Evolutionary conservation across 805 yeast species (phyloP).

Genomic region (Kodamaea fukazawae): DNA sequence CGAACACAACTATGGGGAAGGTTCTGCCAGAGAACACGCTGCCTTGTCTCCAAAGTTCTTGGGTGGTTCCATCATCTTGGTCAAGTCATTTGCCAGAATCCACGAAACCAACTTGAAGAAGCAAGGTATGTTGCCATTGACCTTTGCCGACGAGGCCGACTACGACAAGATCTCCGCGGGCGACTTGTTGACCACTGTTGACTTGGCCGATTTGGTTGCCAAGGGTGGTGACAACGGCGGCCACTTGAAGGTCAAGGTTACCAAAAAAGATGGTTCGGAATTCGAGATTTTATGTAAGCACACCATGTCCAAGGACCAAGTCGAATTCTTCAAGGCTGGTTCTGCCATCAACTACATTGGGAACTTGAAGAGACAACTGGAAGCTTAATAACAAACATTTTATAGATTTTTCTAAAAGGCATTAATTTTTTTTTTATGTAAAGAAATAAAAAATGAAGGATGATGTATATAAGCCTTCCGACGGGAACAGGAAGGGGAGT

Average conservation of each 20-base stretch:
- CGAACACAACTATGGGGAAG: slow-evolving; percentile 99
- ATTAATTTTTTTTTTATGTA: neutral
- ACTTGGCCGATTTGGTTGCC: slow-evolving; percentile 70
- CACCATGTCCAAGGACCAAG: slow-evolving; percentile 95
- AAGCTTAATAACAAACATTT: neutral
- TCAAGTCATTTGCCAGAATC: slow-evolving; percentile 95
- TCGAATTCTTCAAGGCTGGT: slow-evolving; percentile 95
- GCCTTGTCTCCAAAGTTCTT: slow-evolving; percentile 93
- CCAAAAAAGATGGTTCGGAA: slow-evolving; percentile 67
- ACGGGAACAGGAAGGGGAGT: neutral
- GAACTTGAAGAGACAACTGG: slow-evolving; percentile 32
- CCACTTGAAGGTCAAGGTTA: slow-evolving; percentile 62
- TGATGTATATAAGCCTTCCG: neutral
- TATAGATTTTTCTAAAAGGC: neutral
- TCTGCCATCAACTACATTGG: slow-evolving; percentile 94
- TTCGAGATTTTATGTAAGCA: slow-evolving; percentile 79
- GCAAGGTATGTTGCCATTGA: slow-evolving; percentile 95
- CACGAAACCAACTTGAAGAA: slow-evolving; percentile 97
- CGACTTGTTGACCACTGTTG: slow-evolving; percentile 73
- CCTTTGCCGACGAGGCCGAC: slow-evolving; percentile 86
- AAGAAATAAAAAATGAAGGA: no score
- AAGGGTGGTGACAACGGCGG: slow-evolving; percentile 91
- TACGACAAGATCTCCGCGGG: slow-evolving; percentile 78
- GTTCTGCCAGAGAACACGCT: slow-evolving; percentile 99
- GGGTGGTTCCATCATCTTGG: slow-evolving; percentile 85